Evolutionary conservation across 345 rosid genomes (phyloP).

Genomic region (Corymbia maculata): DNA sequence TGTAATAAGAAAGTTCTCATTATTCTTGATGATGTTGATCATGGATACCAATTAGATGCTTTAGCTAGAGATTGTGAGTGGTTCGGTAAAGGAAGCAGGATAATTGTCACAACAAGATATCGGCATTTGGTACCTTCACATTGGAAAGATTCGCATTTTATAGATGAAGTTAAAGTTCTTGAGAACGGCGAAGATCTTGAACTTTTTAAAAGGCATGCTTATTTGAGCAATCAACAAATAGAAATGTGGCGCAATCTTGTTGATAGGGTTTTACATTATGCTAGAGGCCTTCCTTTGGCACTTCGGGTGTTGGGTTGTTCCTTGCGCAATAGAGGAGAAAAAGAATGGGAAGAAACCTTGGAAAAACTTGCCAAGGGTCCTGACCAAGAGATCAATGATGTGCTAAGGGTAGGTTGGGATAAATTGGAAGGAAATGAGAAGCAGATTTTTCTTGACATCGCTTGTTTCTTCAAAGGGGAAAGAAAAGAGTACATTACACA

Average conservation of each 20-base stretch:
- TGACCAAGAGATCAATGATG: accelerated
- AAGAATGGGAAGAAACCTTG: neutral
- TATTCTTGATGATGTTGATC: constrained; percentile 9
- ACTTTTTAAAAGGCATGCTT: neutral
- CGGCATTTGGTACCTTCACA: neutral
- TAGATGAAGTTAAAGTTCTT: neutral
- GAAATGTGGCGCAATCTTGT: neutral
- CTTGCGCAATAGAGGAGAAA: neutral
- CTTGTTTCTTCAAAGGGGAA: neutral
- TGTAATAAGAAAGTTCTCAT: neutral
- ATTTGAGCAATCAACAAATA: neutral
- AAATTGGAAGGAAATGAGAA: accelerated
- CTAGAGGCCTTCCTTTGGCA: neutral
- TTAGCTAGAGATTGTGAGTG: neutral
- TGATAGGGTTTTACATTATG: accelerated
- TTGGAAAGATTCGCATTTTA: neutral
- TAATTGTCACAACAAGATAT: constrained; percentile 3
- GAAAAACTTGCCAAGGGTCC: accelerated
- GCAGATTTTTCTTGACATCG: neutral
- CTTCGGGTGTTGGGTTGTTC: neutral
- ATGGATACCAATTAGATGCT: neutral
- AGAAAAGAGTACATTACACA: accelerated
- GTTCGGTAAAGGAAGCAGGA: constrained; percentile 7
- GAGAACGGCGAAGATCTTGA: neutral
- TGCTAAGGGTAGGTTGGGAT: neutral